Conservation (phyloP, 2,329 filamentous ascomycete species). For the Phialemonium atrogriseum region DNA sequence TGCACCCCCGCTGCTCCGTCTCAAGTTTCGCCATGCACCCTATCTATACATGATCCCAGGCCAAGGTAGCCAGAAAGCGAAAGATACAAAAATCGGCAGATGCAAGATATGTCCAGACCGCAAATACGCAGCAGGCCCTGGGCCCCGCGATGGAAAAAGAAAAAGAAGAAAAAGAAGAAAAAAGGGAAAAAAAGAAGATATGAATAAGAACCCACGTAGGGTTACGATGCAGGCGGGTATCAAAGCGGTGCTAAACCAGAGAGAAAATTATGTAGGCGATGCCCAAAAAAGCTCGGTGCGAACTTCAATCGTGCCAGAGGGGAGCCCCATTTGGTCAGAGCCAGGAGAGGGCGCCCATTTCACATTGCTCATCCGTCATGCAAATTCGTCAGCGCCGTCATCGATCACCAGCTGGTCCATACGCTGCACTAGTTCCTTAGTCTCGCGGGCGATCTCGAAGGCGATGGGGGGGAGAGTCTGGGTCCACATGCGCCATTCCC, state of each 20-base stretch:
- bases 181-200: constrained; percentile 6
- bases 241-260: constrained; percentile 10
- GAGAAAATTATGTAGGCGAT: constrained; percentile 2
- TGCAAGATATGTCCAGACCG: neutral
- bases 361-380: constrained; percentile 19
- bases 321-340: constrained; percentile 3
- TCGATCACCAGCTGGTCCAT: constrained; percentile 28
- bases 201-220: constrained; percentile 7
- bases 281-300: no score
- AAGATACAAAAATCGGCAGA: no score
- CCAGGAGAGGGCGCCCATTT: neutral
- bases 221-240: constrained; percentile 18
- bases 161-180: constrained; percentile 3
- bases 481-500: constrained; percentile 55
- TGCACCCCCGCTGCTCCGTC: no score
- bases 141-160: constrained; percentile 2
- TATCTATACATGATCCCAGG: no score
- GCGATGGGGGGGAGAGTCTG: constrained; percentile 72
- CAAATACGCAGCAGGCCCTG: neutral
- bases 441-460: constrained; percentile 78
- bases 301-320: no score
- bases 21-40: no score
- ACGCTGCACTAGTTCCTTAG: constrained; percentile 59
- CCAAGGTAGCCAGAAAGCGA: no score
- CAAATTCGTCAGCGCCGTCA: constrained; percentile 36